Base-by-base conservation (phyloP, 768 basidiomycete species). In the Gloeophyllum trabeum region DNA sequence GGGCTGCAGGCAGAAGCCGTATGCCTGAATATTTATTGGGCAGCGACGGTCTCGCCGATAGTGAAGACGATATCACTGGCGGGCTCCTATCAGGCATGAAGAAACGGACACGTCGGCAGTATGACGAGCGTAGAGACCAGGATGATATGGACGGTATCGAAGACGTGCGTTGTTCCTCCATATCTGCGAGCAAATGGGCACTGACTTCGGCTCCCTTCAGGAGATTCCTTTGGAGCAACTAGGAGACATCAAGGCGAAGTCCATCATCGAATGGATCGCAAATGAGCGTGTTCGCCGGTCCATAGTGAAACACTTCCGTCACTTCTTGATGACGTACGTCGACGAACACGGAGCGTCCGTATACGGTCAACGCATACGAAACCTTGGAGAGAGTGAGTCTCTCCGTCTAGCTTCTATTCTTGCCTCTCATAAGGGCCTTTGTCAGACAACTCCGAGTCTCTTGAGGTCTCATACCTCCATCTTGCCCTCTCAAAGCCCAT, bases 381-480 rank as follows among this genome's bases (percentile, higher is more conserved):
- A 81, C 52, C 75, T 99, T 24, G 96, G 96, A 58, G 94, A 98
- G 76, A 81, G 94, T 96, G 51, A 61, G 74, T 61, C 5, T 4
- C 23, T 23, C 18, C 5, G 7, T 26, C 24, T 28, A 21, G 21
- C 18, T 40, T 20, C 13, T 18, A 35, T 21, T 30, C 46, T 25
- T 18, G 40, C 41, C 18, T 49, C 37, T 19, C n/a, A 50, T 40
- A 42, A 26, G 24, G 41, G 14, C 48, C 49, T 41, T 50, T 45
- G 42, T 1, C 50, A 98, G 96, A 81, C 54, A 98, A 99, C 61
- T 79, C 93, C 24, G 96, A 99, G 63, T 97, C 93, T 0, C 76
- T 99, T 44, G 96, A 98, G 61, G 88, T 98, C 20, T 97, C 93
- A 1, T 98, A 93, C 61, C 72, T 90, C n/a, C 94, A 99, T 56